Evolutionary conservation across 2,329 filamentous ascomycete species (phyloP).

Genomic region (Arthroderma uncinatum): DNA sequence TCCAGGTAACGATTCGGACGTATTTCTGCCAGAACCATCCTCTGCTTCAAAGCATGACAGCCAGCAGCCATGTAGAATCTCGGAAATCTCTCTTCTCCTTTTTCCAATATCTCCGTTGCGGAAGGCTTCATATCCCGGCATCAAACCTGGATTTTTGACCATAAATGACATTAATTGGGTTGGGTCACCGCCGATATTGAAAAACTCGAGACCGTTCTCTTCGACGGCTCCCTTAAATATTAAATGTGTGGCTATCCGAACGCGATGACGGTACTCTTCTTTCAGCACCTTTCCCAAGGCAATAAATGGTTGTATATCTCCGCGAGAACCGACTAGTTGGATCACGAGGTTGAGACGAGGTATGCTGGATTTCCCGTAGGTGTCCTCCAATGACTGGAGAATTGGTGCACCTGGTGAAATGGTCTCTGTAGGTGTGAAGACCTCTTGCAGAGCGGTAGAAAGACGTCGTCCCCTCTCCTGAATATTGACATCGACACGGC

Average conservation of each 20-base stretch:
- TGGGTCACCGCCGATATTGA: slow-evolving; percentile 64
- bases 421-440: slow-evolving; percentile 41
- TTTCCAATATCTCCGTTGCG: slow-evolving; percentile 66
- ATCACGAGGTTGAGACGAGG: slow-evolving; percentile 59
- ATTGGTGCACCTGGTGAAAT: slow-evolving; percentile 54
- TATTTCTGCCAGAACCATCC: slow-evolving; percentile 47
- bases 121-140: slow-evolving; percentile 69
- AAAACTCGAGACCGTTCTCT: slow-evolving; percentile 63
- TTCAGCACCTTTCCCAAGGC: slow-evolving; percentile 56
- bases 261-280: slow-evolving; percentile 55
- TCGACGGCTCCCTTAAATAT: slow-evolving; percentile 58
- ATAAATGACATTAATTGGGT: slow-evolving; percentile 75
- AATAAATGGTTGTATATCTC: slow-evolving; percentile 66
- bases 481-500: slow-evolving; percentile 69
- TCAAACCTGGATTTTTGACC: slow-evolving; percentile 78
- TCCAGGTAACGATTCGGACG: slow-evolving; percentile 30
- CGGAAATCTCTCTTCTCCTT: slow-evolving; percentile 60
- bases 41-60: slow-evolving; percentile 71
- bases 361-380: slow-evolving; percentile 41
- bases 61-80: slow-evolving; percentile 80
- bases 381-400: slow-evolving; percentile 42
- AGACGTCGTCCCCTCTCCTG: slow-evolving; percentile 57
- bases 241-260: slow-evolving; percentile 61
- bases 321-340: slow-evolving; percentile 62
- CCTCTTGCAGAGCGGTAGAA: slow-evolving; percentile 55